Conservation (phyloP, 1,284 basidiomycete genomes). For the Cutaneotrichosporon arboriforme region DNA sequence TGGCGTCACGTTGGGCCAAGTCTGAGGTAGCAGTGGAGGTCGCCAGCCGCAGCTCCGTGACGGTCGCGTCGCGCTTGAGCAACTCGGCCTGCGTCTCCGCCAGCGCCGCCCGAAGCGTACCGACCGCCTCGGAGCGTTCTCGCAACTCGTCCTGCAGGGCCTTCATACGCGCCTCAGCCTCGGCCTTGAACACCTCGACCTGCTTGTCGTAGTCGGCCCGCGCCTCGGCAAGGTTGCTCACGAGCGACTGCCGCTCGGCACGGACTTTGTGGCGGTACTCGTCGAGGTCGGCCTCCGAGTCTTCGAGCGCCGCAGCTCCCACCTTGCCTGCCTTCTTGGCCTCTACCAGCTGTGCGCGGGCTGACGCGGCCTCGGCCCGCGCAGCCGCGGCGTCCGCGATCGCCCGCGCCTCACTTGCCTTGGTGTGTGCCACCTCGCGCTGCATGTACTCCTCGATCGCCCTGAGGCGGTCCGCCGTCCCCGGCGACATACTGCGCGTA, state of each 20-base stretch:
- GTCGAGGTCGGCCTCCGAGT: not conserved
- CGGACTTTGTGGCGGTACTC: too few species aligned
- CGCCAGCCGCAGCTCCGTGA: slow-evolving; percentile 1
- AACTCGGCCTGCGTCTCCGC: not conserved
- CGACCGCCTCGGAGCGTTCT: not conserved
- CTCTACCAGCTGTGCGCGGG: too few species aligned
- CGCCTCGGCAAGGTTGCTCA: not conserved
- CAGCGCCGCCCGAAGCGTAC: not conserved
- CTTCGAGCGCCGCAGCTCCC: not conserved
- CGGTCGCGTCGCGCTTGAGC: not conserved
- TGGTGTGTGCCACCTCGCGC: too few species aligned
- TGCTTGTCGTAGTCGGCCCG: not conserved
- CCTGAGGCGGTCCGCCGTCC: too few species aligned
- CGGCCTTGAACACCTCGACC: not conserved
- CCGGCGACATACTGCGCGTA: too few species aligned
- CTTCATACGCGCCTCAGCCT: not conserved
- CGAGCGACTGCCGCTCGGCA: too few species aligned
- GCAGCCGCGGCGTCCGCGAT: too few species aligned
- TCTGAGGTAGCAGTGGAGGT: too few species aligned
- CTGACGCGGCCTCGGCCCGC: too few species aligned
- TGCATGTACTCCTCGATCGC: too few species aligned
- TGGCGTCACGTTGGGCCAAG: not conserved
- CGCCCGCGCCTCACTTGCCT: too few species aligned
- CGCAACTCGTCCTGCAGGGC: not conserved
- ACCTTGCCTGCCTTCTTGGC: too few species aligned